Evolutionary conservation across 2,329 filamentous ascomycete genomes (phyloP).

Genomic region (Beauveria pseudobassiana): DNA sequence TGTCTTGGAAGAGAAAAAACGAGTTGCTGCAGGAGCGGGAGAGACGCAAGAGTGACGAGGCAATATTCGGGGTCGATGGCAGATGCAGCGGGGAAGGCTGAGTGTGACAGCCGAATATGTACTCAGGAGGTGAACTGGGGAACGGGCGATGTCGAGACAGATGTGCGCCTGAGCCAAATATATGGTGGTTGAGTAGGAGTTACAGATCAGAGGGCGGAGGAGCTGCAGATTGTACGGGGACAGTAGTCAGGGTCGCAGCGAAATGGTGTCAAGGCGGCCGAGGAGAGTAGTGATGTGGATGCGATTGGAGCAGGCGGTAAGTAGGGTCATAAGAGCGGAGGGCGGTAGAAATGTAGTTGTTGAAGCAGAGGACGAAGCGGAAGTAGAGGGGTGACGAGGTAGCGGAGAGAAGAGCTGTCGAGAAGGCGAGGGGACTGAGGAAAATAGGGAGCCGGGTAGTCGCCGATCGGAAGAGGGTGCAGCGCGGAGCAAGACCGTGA

Average conservation of each 20-base stretch:
- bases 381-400: background rate
- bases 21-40: background rate
- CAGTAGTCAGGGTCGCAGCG: background rate
- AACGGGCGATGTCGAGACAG: background rate
- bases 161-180: background rate
- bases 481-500: background rate
- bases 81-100: background rate
- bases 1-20: background rate
- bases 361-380: background rate
- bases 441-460: background rate
- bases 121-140: background rate
- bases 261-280: background rate
- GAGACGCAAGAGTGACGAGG: background rate
- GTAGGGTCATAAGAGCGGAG: background rate
- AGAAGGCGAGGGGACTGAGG: background rate
- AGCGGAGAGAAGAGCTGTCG: background rate
- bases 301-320: background rate
- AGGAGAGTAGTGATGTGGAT: background rate
- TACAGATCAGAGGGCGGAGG: constrained; percentile 3
- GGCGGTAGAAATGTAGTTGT: background rate
- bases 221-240: background rate
- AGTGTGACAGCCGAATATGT: background rate
- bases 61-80: background rate
- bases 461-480: constrained; percentile 3
- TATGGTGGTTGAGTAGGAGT: background rate